A percentile compares a stretch with the other conserved stretches of the same genome.
Evolutionary conservation across 2,329 filamentous ascomycete genomes (phyloP).

Genomic region (Didymella lethalis): DNA sequence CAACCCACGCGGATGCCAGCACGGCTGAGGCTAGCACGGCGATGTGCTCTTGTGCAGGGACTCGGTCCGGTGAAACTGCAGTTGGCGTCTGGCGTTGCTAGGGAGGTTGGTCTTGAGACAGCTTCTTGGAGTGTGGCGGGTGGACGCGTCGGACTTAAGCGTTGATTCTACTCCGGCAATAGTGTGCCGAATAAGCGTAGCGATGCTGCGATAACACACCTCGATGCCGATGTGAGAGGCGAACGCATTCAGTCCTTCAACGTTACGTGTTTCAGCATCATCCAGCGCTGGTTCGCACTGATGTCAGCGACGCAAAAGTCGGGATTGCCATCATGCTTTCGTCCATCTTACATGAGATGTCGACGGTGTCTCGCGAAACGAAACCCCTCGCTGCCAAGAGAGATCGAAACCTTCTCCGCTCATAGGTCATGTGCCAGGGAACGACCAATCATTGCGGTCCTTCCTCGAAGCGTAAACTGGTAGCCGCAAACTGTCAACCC

Average conservation of each 20-base stretch:
- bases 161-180: background rate
- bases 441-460: background rate
- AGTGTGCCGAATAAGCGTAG: background rate
- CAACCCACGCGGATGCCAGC: background rate
- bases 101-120: conserved; percentile 1
- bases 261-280: conserved; percentile 4
- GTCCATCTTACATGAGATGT: background rate
- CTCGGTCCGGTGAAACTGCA: conserved; percentile 14
- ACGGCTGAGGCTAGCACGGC: conserved; percentile 6
- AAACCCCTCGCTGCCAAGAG: background rate
- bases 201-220: background rate
- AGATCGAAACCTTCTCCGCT: conserved; percentile 9
- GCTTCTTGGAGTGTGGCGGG: conserved; percentile 1
- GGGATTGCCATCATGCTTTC: conserved; percentile 8
- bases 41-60: conserved; percentile 6
- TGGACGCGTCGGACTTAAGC: background rate
- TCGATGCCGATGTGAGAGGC: conserved; percentile 3
- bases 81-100: background rate
- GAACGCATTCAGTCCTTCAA: background rate
- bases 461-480: background rate
- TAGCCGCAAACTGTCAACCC: background rate
- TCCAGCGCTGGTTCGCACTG: background rate
- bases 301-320: conserved; percentile 7
- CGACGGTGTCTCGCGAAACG: background rate
- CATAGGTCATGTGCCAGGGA: conserved; percentile 1